Percentiles rank a stretch among this genome's conserved stretches.
phyloP scores from a whole-genome alignment of 352 stramenopile genomes.

The Globisporangium nagaii region DNA sequence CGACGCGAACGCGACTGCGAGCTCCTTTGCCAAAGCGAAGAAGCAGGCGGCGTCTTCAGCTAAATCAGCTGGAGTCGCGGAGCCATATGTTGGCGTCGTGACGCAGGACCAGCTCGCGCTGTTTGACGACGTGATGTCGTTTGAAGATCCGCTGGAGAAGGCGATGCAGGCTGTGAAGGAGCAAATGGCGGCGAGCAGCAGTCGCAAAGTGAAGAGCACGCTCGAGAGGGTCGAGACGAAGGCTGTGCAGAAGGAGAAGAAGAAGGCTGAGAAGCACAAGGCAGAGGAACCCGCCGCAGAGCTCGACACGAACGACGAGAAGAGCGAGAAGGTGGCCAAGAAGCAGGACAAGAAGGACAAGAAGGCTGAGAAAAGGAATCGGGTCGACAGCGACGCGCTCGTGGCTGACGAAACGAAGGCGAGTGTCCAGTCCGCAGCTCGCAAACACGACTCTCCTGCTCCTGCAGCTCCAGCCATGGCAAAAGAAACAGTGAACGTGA shows the following conservation, averaged over 20 bases:
- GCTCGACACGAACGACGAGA: not conserved
- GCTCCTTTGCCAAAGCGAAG: not conserved
- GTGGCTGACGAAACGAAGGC: not conserved
- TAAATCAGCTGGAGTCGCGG: too few species aligned
- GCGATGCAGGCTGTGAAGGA: constrained; percentile 28
- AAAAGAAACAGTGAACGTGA: too few species aligned
- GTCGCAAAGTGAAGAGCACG: constrained; percentile 2
- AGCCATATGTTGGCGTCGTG: too few species aligned
- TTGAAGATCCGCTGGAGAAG: constrained; percentile 27
- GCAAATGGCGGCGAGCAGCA: constrained; percentile 11
- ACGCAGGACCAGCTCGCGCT: constrained; percentile 9
- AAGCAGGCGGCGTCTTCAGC: too few species aligned
- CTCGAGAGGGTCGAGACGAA: constrained; percentile 7
- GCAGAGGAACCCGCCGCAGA: not conserved
- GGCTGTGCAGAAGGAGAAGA: constrained; percentile 5
- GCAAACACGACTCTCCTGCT: too few species aligned
- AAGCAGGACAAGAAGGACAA: constrained; percentile 5
- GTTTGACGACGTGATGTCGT: constrained; percentile 1
- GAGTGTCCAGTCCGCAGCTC: too few species aligned
- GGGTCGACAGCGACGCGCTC: too few species aligned
- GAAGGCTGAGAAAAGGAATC: not conserved
- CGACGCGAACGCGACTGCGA: not conserved
- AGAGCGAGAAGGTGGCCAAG: not conserved
- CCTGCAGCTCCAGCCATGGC: too few species aligned
- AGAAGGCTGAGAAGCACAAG: not conserved